Evolutionary conservation across 2,329 filamentous ascomycete species (phyloP), one percentile per base, ranked within the genome.

Genomic region (Cladosporium cucumerinum): DNA sequence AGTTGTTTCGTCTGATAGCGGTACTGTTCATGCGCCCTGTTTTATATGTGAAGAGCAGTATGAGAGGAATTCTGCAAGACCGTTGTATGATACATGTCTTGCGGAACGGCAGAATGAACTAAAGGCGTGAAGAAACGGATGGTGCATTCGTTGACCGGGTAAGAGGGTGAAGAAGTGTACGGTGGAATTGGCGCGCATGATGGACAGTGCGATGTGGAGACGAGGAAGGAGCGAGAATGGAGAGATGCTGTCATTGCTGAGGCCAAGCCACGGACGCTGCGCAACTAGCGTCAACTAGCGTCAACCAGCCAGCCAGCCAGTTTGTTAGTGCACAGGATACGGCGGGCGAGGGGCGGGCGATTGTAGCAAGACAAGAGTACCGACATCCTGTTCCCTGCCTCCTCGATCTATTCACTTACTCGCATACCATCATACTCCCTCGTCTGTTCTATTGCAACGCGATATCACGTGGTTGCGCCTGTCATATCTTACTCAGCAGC

Each of bases 211-310:
- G 39, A 46, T 46, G 39, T 54, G 51, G 26, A 54, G 51, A 32
- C 26, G 51, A 30, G 51, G 51, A n/a, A n/a, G n/a, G n/a, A n/a
- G 30, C 4, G n/a, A 14, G 51, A 28, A 54, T 28, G 51, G 25
- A 54, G 51, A 54, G 51, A 30, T 30, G 51, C 26, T 52, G 51
- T 54, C 51, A 54, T 54, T n/a, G 39, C 39, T 46, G n/a, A 54
- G 51, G 51, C 51, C 51, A 54, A 54, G 51, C 51, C 51, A 28
- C 26, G 51, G 51, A 54, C 39, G 51, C 49, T 52, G 49, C 49
- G 49, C 49, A 52, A n/a, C n/a, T n/a, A n/a, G n/a, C n/a, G n/a
- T n/a, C n/a, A n/a, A n/a, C n/a, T n/a, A 52, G 49, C 49, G 49
- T 52, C 32, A 16, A 51, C 48, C 48, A 51, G 46, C 30, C 30